Conservation (phyloP, 2,329 filamentous ascomycete species). For the Nigrospora sphaerica region DNA sequence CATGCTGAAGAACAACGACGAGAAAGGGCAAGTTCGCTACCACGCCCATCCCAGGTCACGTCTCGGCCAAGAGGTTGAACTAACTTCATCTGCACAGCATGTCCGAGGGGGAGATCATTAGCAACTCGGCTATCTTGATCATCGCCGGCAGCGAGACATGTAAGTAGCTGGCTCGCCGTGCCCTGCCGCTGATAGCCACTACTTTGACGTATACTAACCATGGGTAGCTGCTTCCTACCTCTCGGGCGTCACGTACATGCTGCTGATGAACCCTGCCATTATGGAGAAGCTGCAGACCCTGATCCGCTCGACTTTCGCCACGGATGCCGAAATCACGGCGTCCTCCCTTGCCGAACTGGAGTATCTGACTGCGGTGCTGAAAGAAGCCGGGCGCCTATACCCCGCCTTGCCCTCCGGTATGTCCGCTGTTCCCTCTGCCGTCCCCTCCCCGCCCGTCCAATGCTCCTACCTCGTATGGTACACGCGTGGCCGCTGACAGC, state of each 20-base stretch:
- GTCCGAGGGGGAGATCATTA: constrained; percentile 7
- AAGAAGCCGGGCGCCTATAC: constrained; percentile 34
- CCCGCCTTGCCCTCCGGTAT: constrained; percentile 19
- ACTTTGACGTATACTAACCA: neutral
- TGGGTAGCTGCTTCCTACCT: constrained; percentile 13
- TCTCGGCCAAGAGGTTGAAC: too few species aligned
- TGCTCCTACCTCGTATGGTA: too few species aligned
- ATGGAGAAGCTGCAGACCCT: constrained; percentile 27
- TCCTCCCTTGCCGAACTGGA: constrained; percentile 21
- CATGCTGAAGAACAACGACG: neutral
- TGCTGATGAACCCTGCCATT: constrained; percentile 27
- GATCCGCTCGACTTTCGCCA: constrained; percentile 27
- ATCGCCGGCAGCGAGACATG: constrained; percentile 44
- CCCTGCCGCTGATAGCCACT: too few species aligned
- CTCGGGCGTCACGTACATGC: constrained; percentile 27
- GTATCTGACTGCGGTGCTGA: constrained; percentile 34
- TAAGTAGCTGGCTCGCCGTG: constrained; percentile 24
- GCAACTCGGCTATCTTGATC: constrained; percentile 23
- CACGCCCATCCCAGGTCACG: neutral
- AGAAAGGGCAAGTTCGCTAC: neutral
- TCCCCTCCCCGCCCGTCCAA: too few species aligned
- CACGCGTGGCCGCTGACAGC: too few species aligned
- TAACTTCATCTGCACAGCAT: neutral
- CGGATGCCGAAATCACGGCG: constrained; percentile 29
- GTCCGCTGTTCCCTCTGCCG: neutral